A percentile compares a stretch with the other conserved stretches of the same genome.
These are phyloP conservation scores for Zygotorulaspora mrakii DNA, from an alignment of 1,139 yeast genomes.

Conservation along the genomic window DNA sequence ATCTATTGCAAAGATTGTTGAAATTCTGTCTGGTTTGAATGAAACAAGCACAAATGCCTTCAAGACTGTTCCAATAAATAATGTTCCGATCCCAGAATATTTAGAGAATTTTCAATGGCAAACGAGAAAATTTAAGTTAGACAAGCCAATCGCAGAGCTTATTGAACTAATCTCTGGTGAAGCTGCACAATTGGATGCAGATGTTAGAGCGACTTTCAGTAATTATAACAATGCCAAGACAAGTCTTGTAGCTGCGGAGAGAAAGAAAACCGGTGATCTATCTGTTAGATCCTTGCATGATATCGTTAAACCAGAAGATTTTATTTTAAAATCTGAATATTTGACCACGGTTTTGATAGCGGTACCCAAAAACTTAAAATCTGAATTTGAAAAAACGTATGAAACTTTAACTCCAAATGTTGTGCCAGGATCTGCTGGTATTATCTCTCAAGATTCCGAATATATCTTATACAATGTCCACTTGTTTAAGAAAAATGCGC, in stretches of 20 bases:
- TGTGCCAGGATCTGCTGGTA: conserved; percentile 82
- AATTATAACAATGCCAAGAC: conserved; percentile 79
- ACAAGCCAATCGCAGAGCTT: conserved; percentile 74
- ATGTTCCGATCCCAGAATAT: conserved; percentile 50
- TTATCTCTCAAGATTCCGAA: conserved; percentile 69
- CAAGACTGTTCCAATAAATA: conserved; percentile 48
- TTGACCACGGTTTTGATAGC: conserved; percentile 79
- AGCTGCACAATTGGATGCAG: conserved; percentile 76
- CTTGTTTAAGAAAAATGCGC: conserved; percentile 73
- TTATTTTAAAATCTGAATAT: conserved; percentile 81
- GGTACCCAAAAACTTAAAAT: conserved; percentile 64
- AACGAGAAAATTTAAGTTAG: conserved; percentile 76
- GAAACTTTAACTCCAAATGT: conserved; percentile 79
- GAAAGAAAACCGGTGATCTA: conserved; percentile 89
- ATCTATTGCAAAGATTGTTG: conserved; percentile 71
- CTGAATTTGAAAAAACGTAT: conserved; percentile 62
- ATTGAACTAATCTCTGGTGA: conserved; percentile 69
- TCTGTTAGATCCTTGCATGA: conserved; percentile 88
- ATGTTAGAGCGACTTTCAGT: conserved; percentile 67
- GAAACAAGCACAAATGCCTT: conserved; percentile 44
- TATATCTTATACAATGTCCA: conserved; percentile 73
- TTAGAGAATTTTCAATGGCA: conserved; percentile 83
- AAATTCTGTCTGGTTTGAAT: conserved; percentile 57
- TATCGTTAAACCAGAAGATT: conserved; percentile 77
- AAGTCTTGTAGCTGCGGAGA: conserved; percentile 79